These are phyloP conservation scores for Suhomyces prunicola DNA, from an alignment of 805 yeast species.

Conservation along the genomic window DNA sequence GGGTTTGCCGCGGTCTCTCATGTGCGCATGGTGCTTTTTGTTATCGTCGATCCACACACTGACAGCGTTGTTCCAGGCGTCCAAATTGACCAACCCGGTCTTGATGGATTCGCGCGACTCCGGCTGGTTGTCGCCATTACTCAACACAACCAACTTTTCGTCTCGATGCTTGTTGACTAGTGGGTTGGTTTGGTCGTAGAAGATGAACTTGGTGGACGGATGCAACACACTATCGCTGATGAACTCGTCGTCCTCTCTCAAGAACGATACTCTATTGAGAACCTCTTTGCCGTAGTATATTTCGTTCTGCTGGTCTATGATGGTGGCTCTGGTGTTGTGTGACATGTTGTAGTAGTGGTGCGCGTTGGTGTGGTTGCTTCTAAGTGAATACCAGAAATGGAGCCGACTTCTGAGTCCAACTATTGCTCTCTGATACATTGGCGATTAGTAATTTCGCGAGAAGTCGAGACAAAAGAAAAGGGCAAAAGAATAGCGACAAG, in stretches of 20 bases:
- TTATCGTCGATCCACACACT: conserved; percentile 31
- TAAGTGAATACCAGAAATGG: background rate
- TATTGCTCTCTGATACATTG: background rate
- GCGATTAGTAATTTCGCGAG: background rate
- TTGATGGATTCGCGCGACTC: conserved; percentile 13
- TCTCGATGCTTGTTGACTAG: conserved; percentile 27
- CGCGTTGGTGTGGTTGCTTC: background rate
- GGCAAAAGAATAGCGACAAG: background rate
- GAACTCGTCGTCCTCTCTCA: conserved; percentile 54
- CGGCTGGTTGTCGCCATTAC: conserved; percentile 34
- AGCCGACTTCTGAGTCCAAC: background rate
- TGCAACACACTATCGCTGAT: conserved; percentile 44
- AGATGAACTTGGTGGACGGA: conserved; percentile 49
- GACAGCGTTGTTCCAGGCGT: conserved; percentile 10
- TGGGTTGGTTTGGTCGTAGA: conserved; percentile 32
- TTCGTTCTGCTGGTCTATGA: conserved; percentile 11
- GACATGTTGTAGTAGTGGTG: conserved; percentile 10
- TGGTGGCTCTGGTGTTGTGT: conserved; percentile 3
- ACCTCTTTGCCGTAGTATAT: conserved; percentile 48
- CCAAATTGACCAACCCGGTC: conserved; percentile 19
- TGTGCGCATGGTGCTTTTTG: conserved; percentile 35
- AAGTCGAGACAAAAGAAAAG: background rate
- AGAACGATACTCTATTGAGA: conserved; percentile 61
- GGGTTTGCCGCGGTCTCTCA: conserved; percentile 36
- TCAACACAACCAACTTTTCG: conserved; percentile 32